Evolutionary conservation across 106 monocot species (phyloP), one percentile per base, ranked within the genome.

Genomic region (Alisma plantagoaquatica): DNA sequence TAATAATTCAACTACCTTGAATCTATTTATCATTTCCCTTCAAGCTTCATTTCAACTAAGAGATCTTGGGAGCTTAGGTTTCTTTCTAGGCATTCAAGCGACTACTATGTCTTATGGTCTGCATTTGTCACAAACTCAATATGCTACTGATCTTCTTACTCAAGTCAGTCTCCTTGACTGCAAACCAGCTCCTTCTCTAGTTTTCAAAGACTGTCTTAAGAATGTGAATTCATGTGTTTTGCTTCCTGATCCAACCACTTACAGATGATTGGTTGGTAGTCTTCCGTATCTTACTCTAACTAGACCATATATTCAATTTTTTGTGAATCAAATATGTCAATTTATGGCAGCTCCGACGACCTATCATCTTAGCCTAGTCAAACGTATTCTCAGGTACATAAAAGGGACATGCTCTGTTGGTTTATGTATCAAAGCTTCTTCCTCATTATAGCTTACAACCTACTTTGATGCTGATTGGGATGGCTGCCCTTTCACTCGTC

Each of bases 201-300:
- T 38, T 14, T 14, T 38, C 35, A 7, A 7, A 14, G 9, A 38
- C 35, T 14, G 14, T 5, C 9, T 7, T 14, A 38, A 14, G 14
- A 38, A 38, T 38, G 5, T 5, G 14, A 38, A 6, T 38, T 14
- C 14, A 14, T 38, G 35, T 5, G 35, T 38, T 7, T 14, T 7
- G 9, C 35, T 38, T 38, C 14, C 35, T 38, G 35, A 38, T 14
- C 35, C 35, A 7, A 38, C 35, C 14, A 7, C 14, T 5, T 38
- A 38, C 14, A 38, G 35, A 38, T 7, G 35, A 7, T 38, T 38
- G 14, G 35, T 38, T 38, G 35, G 35, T 38, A 45, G 1, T 15
- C 27, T 59, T 0, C 43, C 43, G 30, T 44, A 59, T 17, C n/a
- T 46, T 1, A 59, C 35, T 38, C 35, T 38, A 38, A 38, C 35